These are phyloP conservation scores for Dryas alaskensis DNA, from an alignment of 306 rosid genomes.

Conservation along the genomic window DNA sequence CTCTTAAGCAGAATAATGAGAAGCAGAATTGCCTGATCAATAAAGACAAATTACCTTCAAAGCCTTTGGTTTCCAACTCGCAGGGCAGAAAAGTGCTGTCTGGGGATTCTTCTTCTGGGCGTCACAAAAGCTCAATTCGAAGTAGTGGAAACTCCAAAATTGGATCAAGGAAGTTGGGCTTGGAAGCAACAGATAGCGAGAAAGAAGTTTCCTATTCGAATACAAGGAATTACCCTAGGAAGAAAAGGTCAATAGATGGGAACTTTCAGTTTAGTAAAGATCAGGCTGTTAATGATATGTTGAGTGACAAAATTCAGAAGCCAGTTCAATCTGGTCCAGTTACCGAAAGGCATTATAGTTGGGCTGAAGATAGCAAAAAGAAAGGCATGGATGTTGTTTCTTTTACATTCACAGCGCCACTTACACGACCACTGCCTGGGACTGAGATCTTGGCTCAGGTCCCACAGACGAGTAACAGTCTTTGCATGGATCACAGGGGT, in stretches of 20 bases:
- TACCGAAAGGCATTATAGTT: constrained; percentile 37
- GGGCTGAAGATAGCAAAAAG: constrained; percentile 58
- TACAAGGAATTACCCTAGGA: constrained; percentile 63
- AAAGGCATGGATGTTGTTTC: constrained; percentile 89
- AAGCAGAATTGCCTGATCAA: constrained; percentile 68
- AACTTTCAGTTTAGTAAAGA: constrained; percentile 56
- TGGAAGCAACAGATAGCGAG: constrained; percentile 54
- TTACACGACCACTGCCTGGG: constrained; percentile 53
- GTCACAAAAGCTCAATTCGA: constrained; percentile 57
- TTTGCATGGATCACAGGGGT: constrained; percentile 51
- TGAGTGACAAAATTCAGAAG: constrained; percentile 54
- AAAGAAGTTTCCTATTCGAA: constrained; percentile 60
- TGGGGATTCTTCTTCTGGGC: constrained; percentile 55
- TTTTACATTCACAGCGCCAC: constrained; percentile 92
- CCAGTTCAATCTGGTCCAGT: constrained; percentile 44
- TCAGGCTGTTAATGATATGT: constrained; percentile 44
- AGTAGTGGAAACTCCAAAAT: constrained; percentile 52
- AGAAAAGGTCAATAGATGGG: constrained; percentile 74
- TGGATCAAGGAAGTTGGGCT: constrained; percentile 55
- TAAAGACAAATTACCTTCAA: constrained; percentile 59
- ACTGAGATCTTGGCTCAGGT: constrained; percentile 49
- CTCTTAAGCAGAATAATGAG: constrained; percentile 81
- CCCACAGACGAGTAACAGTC: constrained; percentile 31
- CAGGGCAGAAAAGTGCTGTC: constrained; percentile 51
- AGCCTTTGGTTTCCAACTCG: constrained; percentile 45